Evolutionary conservation across 2,329 filamentous ascomycete species (phyloP), one percentile per base, ranked within the genome.

Genomic region (Cadophora sp.): DNA sequence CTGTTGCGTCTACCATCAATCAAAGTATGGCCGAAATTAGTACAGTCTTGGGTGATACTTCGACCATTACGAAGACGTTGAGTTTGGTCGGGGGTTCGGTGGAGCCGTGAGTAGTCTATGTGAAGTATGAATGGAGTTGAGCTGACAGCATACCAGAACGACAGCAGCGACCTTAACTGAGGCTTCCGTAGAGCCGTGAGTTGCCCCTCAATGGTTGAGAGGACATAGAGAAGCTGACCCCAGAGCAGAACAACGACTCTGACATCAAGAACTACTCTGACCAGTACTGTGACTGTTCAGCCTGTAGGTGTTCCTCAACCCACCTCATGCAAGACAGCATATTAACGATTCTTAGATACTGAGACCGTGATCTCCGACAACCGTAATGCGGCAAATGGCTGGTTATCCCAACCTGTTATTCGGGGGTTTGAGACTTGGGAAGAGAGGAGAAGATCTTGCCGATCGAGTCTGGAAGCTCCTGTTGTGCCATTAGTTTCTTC

Each of bases 41-140:
- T n/a, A 55, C 46, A 8, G 50, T 11, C 1, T 22, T 24, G 22
- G 14, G 11, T n/a, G 31, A 55, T 4, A 46, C 50, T 29, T 56
- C 62, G 31, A 56, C 48, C 1, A 56, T 64, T 3, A 64, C 62
- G 22, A 64, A 55, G 50, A 64, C 62, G 16, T 46, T 64, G 50
- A 64, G 50, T 34, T 50, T 56, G 34, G 31, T 64, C 6, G 31
- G 22, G 14, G 24, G 3, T 26, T n/a, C 29, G 19, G 46, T 22
- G 31, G 48, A 53, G 29, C 27, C 48, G 61, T 63, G 29, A 63
- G 61, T 48, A 22, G 4, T 11, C 22, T 48, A 1, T 4, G 1
- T 22, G 7, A n/a, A 2, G 8, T 22, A 22, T n/a, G 19, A 22
- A 22, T 1, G 43, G 7, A 48, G 19, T 8, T 9, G n/a, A 48